A percentile compares a stretch with the other conserved stretches of the same genome.
Conservation (phyloP, 1,284 basidiomycete species). For the Sporisorium exsertum region DNA sequence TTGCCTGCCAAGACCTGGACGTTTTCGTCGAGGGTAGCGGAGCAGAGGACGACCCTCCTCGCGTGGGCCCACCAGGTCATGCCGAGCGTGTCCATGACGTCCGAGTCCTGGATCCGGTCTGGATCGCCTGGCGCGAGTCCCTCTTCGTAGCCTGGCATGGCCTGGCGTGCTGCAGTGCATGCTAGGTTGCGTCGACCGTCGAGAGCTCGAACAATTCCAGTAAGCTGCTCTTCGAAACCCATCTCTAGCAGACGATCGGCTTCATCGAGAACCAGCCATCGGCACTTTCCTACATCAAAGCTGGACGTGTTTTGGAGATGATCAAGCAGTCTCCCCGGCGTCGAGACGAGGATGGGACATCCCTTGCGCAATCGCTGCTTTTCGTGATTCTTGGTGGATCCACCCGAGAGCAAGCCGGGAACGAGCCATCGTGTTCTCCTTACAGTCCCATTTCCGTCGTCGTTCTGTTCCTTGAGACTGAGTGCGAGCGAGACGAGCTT, state of each 20-base stretch:
- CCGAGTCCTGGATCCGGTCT: constrained; percentile 33
- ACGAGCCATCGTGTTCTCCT: constrained; percentile 82
- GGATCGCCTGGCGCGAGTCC: constrained; percentile 14
- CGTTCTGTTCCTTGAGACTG: constrained; percentile 73
- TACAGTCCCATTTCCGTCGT: constrained; percentile 72
- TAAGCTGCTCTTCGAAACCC: constrained; percentile 71
- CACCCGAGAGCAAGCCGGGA: constrained; percentile 86
- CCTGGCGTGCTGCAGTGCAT: constrained; percentile 75
- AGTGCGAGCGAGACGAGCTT: constrained; percentile 75
- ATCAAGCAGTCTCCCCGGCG: constrained; percentile 79
- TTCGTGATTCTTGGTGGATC: constrained; percentile 79
- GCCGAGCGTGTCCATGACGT: constrained; percentile 59
- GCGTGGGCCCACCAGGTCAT: constrained; percentile 71
- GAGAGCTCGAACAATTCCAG: constrained; percentile 79
- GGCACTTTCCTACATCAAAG: constrained; percentile 90
- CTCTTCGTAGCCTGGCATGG: constrained; percentile 47
- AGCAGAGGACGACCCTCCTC: constrained; percentile 89
- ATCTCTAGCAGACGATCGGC: constrained; percentile 87
- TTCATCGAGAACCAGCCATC: constrained; percentile 96
- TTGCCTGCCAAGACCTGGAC: constrained; percentile 92
- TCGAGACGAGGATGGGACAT: constrained; percentile 79
- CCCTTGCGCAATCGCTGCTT: constrained; percentile 80
- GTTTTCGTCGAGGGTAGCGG: constrained; percentile 93
- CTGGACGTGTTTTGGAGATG: constrained; percentile 85
- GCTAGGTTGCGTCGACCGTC: constrained; percentile 62